Conservation (phyloP, 495 filamentous ascomycete species). For the Aspergillus egyptiacus region DNA sequence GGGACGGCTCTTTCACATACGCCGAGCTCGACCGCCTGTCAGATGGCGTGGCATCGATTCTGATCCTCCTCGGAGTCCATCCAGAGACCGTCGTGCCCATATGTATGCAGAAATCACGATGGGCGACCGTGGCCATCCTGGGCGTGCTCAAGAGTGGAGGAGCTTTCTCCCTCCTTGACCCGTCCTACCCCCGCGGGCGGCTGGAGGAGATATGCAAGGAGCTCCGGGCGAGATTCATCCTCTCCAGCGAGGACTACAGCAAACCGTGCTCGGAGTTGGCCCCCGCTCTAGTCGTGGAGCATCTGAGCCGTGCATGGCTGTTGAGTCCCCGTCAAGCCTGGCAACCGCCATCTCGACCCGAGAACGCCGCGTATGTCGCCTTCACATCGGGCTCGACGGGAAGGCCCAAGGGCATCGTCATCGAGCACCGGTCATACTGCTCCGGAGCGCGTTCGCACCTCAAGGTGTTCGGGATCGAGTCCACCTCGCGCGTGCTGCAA, state of each 20-base stretch:
- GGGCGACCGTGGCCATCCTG: background rate
- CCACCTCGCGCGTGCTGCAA: too few species aligned
- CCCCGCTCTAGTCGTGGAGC: too few species aligned
- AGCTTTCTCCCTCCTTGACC: background rate
- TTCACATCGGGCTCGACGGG: too few species aligned
- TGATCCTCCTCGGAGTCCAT: background rate
- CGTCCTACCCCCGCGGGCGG: background rate
- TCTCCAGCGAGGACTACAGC: background rate
- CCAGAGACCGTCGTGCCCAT: background rate
- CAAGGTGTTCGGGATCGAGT: too few species aligned
- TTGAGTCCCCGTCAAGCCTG: too few species aligned
- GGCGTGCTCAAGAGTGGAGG: background rate
- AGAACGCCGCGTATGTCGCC: too few species aligned
- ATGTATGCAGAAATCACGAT: background rate
- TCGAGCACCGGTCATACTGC: constrained; percentile 6
- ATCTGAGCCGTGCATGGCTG: too few species aligned
- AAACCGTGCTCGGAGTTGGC: background rate
- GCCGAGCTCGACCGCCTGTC: background rate
- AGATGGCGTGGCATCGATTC: background rate
- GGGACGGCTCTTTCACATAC: background rate
- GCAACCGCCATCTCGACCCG: too few species aligned
- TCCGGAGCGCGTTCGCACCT: background rate
- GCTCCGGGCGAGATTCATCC: background rate
- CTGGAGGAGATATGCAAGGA: background rate
- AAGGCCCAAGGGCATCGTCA: too few species aligned